Conservation (phyloP, 2,329 filamentous ascomycete genomes). For the Microcyclospora tardicrescens region DNA sequence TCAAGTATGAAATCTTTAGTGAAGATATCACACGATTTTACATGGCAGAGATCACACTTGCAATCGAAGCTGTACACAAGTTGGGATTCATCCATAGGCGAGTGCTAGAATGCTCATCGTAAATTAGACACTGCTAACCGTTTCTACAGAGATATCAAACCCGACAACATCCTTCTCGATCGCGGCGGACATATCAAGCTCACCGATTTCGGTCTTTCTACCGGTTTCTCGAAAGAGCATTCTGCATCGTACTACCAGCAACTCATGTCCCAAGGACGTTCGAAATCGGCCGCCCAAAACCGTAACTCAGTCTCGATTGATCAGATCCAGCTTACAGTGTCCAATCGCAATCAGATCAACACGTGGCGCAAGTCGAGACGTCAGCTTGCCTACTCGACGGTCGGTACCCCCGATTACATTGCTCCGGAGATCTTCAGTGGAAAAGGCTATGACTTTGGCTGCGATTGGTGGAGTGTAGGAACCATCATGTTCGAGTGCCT, state of each 20-base stretch:
- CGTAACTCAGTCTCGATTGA: constrained; percentile 91
- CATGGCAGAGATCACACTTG: constrained; percentile 94
- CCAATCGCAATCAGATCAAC: constrained; percentile 95
- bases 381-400: constrained; percentile 94
- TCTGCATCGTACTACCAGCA: constrained; percentile 98
- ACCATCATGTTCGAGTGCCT: constrained; percentile 99
- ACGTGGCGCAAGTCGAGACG: constrained; percentile 94
- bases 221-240: constrained; percentile 93
- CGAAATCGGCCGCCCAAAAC: constrained; percentile 44
- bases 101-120: not conserved
- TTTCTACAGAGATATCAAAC: constrained; percentile 80
- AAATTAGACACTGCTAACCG: constrained; percentile 1
- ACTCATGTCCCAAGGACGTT: constrained; percentile 52
- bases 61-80: constrained; percentile 98
- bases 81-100: constrained; percentile 97
- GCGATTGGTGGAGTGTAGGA: constrained; percentile 97
- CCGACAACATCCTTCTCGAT: constrained; percentile 94
- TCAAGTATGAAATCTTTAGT: constrained; percentile 99
- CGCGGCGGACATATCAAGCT: constrained; percentile 94
- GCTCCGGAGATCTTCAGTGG: constrained; percentile 96
- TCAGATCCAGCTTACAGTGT: constrained; percentile 95
- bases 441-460: constrained; percentile 90
- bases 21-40: constrained; percentile 98
- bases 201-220: constrained; percentile 94
- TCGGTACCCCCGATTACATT: constrained; percentile 97